Evolutionary conservation across 345 rosid genomes (phyloP), one percentile per base, ranked within the genome.

Genomic region (Sisymbrium irio): DNA sequence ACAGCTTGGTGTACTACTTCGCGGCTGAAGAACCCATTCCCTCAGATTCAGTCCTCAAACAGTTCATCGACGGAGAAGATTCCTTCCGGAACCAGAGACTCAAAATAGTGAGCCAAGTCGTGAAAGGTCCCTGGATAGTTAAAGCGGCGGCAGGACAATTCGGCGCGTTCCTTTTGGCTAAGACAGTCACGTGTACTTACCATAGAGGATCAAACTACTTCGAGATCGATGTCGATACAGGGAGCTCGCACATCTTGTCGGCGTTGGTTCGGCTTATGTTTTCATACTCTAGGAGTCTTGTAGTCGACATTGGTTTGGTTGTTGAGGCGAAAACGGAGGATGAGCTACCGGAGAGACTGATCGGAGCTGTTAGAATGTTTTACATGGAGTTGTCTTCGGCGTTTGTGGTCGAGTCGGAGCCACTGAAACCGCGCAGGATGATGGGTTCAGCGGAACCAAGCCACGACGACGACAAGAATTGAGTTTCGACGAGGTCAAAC

Each of bases 51-150:
- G 35, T 86, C 8, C 85, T 93, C 19, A 39, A 86, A 77, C 81
- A 77, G 5, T 85, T 90, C 58, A 62, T 90, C 45, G 80, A 86
- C 81, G 88, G 77, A 3, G 90, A 86, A 62, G 72, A 92, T 11
- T 73, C 86, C 12, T 93, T 83, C 37, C 62, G 92, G 74, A 81
- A 89, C 66, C 79, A 79, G 57, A 88, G 96, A 62, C 86, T 93
- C 73, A 93, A 93, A 81, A 77, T 88, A 40, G 88, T 91, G 77
- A 89, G 80, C 64, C 81, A 85, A 41, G 90, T 90, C 72, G 89
- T 81, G 30, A 86, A 93, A 81, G 98, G 96, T 3, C 97, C 96
- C 3, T 79, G 96, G 97, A 64, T 90, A 28, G 92, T 85, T 69
- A 87, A 80, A 75, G 85, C 86, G 19, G 50, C 96, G 14, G 89